Evolutionary conservation across 371 early-diverging fungal species (phyloP).

Genomic region (Mucor velutinosus): DNA sequence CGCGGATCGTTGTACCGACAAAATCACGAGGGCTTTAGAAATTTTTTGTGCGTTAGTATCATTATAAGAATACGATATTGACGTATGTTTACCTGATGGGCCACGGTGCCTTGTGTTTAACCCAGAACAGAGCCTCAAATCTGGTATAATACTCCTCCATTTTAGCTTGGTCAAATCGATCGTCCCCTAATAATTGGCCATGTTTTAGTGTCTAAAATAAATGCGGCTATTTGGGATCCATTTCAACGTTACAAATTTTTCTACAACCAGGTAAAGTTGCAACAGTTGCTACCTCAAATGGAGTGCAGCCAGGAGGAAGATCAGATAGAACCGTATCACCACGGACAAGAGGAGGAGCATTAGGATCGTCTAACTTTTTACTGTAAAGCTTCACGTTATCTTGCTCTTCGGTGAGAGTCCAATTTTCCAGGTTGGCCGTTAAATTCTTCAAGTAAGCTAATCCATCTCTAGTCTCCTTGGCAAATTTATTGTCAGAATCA

Average conservation of each 20-base stretch:
- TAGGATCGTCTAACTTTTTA: slow-evolving; percentile 5
- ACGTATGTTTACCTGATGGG: slow-evolving; percentile 35
- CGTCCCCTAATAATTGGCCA: slow-evolving; percentile 33
- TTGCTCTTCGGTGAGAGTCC: slow-evolving; percentile 16
- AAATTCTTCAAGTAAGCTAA: slow-evolving; percentile 18
- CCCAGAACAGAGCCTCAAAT: slow-evolving; percentile 39
- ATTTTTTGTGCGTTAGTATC: background rate
- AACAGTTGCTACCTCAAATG: slow-evolving; percentile 18
- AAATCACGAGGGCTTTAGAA: slow-evolving; percentile 27
- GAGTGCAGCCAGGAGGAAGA: slow-evolving; percentile 18
- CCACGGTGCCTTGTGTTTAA: slow-evolving; percentile 46
- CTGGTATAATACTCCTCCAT: slow-evolving; percentile 33
- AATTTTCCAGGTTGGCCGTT: slow-evolving; percentile 18
- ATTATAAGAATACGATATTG: background rate
- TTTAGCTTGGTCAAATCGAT: slow-evolving; percentile 35
- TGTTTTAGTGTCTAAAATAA: background rate
- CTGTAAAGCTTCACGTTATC: slow-evolving; percentile 19
- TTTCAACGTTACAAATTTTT: slow-evolving; percentile 24
- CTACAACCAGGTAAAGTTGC: slow-evolving; percentile 26
- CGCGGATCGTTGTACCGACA: slow-evolving; percentile 23
- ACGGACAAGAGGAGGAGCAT: slow-evolving; percentile 21
- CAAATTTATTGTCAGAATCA: slow-evolving; percentile 11
- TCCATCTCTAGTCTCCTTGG: slow-evolving; percentile 13
- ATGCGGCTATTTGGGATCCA: background rate
- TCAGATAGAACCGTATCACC: slow-evolving; percentile 23